phyloP scores from a whole-genome alignment of 352 stramenopile genomes.

The Bremia lactucae region DNA sequence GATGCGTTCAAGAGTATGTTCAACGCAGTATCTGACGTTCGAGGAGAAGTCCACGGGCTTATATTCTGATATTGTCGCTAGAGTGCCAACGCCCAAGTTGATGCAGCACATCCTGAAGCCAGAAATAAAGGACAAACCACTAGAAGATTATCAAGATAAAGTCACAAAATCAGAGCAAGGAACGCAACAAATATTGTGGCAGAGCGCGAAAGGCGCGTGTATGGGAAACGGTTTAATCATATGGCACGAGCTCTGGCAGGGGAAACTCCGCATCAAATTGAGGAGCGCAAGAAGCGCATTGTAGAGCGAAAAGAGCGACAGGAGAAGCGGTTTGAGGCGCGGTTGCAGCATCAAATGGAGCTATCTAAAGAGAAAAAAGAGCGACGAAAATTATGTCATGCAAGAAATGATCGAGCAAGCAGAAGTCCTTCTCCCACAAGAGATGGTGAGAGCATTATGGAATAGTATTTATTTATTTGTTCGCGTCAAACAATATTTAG shows the following conservation, averaged over 20 bases:
- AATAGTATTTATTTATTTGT: too few species aligned
- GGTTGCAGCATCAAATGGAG: conserved; percentile 44
- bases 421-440: conserved; percentile 24
- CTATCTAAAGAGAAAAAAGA: conserved; percentile 34
- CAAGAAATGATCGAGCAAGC: conserved; percentile 26
- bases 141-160: too few species aligned
- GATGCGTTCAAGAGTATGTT: too few species aligned
- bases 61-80: too few species aligned
- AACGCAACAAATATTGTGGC: too few species aligned
- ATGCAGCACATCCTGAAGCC: too few species aligned
- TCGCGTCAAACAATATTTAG: too few species aligned
- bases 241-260: conserved; percentile 52
- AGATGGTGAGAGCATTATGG: neutral
- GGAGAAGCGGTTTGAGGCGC: conserved; percentile 28
- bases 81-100: too few species aligned
- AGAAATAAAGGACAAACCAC: too few species aligned
- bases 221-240: conserved; percentile 39
- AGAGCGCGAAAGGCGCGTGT: conserved; percentile 31
- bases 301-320: conserved; percentile 38
- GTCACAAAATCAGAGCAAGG: too few species aligned
- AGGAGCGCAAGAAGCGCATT: conserved; percentile 38
- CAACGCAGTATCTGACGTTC: too few species aligned
- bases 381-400: conserved; percentile 17
- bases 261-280: conserved; percentile 53
- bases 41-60: too few species aligned